These are phyloP conservation scores for Cucurbita argyrosperma DNA, from an alignment of 306 rosid species.

Conservation along the genomic window DNA sequence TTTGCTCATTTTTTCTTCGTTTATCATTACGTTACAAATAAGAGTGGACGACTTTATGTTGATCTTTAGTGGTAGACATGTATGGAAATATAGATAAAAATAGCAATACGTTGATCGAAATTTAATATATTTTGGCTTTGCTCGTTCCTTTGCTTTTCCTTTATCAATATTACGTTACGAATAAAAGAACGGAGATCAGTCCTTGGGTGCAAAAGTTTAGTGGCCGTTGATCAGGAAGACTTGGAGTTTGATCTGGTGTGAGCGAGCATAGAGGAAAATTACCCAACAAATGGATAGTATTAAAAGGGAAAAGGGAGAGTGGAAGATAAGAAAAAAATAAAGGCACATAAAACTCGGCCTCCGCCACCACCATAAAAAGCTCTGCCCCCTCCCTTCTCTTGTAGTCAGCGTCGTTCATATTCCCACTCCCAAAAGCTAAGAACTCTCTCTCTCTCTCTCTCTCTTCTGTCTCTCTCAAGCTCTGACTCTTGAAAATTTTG, in stretches of 20 bases:
- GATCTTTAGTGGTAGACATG: background rate
- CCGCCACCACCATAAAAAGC: conserved; percentile 12
- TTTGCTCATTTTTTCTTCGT: too few species aligned
- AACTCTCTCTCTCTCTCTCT: background rate
- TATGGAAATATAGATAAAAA: background rate
- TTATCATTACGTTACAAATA: background rate
- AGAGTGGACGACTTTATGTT: background rate
- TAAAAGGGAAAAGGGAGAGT: conserved; percentile 2
- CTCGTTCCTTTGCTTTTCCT: background rate
- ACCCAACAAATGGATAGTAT: background rate
- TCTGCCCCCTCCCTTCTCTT: conserved; percentile 3
- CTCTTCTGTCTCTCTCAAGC: conserved; percentile 6
- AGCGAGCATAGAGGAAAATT: background rate
- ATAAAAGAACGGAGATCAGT: background rate
- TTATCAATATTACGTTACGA: background rate
- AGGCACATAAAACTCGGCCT: conserved; percentile 15
- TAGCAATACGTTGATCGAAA: background rate
- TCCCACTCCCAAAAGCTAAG: conserved; percentile 13
- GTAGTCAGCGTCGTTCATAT: conserved; percentile 36
- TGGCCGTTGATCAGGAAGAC: too few species aligned
- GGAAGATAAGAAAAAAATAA: conserved; percentile 16
- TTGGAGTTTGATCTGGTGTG: background rate
- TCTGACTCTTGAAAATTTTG: background rate
- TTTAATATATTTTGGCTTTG: background rate
- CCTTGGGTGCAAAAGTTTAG: too few species aligned